These are phyloP conservation scores for Aphanocladium album DNA, from an alignment of 2,329 filamentous ascomycete genomes.

Conservation along the genomic window DNA sequence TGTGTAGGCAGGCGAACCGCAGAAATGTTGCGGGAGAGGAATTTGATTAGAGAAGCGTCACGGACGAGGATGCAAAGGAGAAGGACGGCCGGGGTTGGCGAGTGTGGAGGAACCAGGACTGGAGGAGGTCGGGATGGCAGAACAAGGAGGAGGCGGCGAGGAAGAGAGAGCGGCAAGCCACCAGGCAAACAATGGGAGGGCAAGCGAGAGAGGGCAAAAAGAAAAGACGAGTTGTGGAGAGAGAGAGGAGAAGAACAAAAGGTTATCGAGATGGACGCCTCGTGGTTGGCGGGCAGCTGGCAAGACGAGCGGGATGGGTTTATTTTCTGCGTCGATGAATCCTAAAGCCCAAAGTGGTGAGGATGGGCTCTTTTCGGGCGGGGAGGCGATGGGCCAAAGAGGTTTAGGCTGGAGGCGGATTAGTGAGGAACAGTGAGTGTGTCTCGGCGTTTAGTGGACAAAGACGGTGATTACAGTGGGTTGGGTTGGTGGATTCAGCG, in stretches of 20 bases:
- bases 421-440: background rate
- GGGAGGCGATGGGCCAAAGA: constrained; percentile 1
- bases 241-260: background rate
- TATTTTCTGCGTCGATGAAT: background rate
- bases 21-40: constrained; percentile 7
- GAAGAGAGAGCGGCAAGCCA: background rate
- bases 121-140: background rate
- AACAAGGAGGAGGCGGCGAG: background rate
- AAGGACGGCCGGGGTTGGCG: background rate
- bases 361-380: background rate
- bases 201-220: background rate
- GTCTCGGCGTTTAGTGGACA: background rate
- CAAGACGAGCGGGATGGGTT: background rate
- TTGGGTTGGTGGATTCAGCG: background rate
- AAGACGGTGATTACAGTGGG: background rate
- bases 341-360: background rate
- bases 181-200: background rate
- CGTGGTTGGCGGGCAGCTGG: background rate
- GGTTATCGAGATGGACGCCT: background rate
- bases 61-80: constrained; percentile 1
- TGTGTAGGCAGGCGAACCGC: background rate
- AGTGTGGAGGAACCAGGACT: background rate
- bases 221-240: background rate
- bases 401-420: background rate
- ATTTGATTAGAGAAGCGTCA: constrained; percentile 8